Base-by-base conservation (phyloP, 768 basidiomycete species). In the Mycena polygramma region DNA sequence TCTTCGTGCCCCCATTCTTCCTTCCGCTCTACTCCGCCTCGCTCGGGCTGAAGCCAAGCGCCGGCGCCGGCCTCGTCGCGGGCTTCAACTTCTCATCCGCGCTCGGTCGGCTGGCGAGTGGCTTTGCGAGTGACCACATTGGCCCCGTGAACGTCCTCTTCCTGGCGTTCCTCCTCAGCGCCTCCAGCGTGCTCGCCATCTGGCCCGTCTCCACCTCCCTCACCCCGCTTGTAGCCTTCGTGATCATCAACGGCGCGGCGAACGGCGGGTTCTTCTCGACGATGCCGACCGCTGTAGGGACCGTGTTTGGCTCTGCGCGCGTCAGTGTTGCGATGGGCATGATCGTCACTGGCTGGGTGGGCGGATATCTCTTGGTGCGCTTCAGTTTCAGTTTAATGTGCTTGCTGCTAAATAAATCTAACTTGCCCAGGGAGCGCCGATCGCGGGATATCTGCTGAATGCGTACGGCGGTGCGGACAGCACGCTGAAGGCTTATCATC, bases 1-100 rank as follows among this genome's bases (percentile, higher is more conserved):
- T 80, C 11, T 78, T 83, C 51, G 79, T 81, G 24, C 77, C 81
- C 2, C 77, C 79, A 11, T 83, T 81, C 73, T 81, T 83, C 74
- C 80, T 81, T 54, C 81, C 80, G 4, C 73, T 77, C 15, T 83
- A 82, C 62, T 77, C 79, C 63, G 72, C 76, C 8, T 80, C 79
- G 2, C 72, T 81, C 37, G 59, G 71, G 35, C 71, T 78, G 36
- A 74, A 78, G 1, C 55, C 67, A 36, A 69, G 69, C 57, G 36
- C 77, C 37, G 76, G 73, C 36, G 79, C 79, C 6, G 53, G 75
- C n/a, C 76, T 81, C 30, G 76, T 81, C n/a, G 78, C 77, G 2
- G 55, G 77, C 30, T 82, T 80, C 73, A 80, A 80, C 55, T 73
- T 81, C 59, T 72, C 81, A 35, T 82, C 80, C 26, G 79, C 79